Conservation (phyloP, 192 early-diverging fungal genomes). For the Gonapodya prolifera region DNA sequence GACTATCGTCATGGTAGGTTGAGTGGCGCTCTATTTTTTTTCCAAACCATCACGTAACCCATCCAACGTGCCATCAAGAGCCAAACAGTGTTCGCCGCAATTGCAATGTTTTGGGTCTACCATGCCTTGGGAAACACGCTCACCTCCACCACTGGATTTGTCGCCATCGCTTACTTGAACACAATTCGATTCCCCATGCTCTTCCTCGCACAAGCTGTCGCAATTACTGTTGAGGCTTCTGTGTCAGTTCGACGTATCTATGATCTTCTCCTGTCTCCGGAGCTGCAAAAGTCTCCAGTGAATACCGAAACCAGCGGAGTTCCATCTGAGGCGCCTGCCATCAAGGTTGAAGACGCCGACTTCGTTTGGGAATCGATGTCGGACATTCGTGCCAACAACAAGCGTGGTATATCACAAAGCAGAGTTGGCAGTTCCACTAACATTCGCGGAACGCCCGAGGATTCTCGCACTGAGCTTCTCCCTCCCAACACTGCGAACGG, state of each 20-base stretch:
- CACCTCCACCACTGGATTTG: neutral
- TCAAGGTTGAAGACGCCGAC: conserved; percentile 42
- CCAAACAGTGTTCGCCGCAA: neutral
- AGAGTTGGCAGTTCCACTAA: neutral
- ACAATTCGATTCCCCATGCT: conserved; percentile 30
- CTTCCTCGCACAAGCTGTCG: conserved; percentile 35
- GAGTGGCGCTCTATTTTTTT: neutral
- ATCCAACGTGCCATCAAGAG: neutral
- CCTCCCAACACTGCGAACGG: neutral
- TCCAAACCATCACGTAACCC: neutral
- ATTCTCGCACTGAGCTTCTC: neutral
- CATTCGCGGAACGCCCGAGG: neutral
- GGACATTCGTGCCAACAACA: neutral
- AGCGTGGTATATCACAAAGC: neutral
- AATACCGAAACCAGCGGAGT: conserved; percentile 13
- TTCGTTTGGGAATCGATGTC: conserved; percentile 47
- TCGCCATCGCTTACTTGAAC: neutral
- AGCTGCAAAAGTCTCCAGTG: conserved; percentile 39
- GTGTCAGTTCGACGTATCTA: conserved; percentile 34
- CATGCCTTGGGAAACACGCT: neutral
- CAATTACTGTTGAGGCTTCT: conserved; percentile 29
- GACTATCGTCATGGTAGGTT: neutral
- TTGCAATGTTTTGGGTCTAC: conserved; percentile 1
- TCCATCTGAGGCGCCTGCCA: conserved; percentile 21
- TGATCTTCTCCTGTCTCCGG: conserved; percentile 39